These are phyloP conservation scores for Nitzschia palea DNA, from an alignment of 108 stramenopile species.

Conservation along the genomic window DNA sequence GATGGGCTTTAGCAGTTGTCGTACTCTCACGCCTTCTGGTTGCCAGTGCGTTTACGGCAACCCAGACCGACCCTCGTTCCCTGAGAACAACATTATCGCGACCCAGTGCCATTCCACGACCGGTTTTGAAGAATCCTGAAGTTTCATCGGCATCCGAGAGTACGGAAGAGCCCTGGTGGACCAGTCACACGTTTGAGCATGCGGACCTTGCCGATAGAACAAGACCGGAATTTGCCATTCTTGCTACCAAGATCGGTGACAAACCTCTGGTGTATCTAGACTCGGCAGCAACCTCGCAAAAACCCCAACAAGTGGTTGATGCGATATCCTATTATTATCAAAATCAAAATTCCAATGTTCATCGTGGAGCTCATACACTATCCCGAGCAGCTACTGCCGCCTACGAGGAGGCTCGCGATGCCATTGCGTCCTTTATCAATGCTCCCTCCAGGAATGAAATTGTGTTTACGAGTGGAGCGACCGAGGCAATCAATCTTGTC, in stretches of 20 bases:
- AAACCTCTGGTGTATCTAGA: constrained; percentile 90
- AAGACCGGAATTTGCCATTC: constrained; percentile 52
- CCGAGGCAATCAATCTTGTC: constrained; percentile 92
- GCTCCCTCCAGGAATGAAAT: constrained; percentile 83
- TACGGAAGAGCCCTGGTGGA: constrained; percentile 3
- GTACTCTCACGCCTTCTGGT: too few relatives aligned
- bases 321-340: constrained; percentile 73
- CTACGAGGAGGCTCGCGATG: constrained; percentile 89
- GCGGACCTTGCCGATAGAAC: constrained; percentile 33
- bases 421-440: constrained; percentile 77
- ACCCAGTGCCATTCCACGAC: background rate
- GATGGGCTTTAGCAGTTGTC: too few relatives aligned
- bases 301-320: constrained; percentile 83
- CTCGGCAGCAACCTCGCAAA: constrained; percentile 96
- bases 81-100: too few relatives aligned
- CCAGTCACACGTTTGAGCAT: background rate
- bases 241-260: constrained; percentile 27
- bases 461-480: constrained; percentile 93
- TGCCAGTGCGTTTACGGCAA: too few relatives aligned
- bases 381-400: constrained; percentile 85
- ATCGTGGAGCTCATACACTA: constrained; percentile 91
- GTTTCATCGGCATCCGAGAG: background rate
- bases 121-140: constrained; percentile 6
- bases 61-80: too few relatives aligned
- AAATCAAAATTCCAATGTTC: constrained; percentile 88